phyloP scores from a whole-genome alignment of 1,284 basidiomycete genomes.

The Austroboletus novae-zelandiae region DNA sequence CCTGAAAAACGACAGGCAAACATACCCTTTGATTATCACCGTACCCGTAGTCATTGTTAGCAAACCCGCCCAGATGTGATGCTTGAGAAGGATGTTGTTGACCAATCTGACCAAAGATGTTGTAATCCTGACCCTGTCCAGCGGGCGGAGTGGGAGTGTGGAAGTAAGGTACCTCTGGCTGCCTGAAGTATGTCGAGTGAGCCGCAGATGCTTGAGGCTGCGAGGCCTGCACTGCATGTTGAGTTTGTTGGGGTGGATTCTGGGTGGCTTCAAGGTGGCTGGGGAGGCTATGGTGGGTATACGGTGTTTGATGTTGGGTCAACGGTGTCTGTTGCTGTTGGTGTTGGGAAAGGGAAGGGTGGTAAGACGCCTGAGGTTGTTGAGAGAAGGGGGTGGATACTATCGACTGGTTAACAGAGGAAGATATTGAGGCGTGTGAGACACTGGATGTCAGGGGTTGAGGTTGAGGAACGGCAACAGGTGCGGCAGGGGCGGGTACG shows the following conservation, averaged over 20 bases:
- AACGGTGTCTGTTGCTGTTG: constrained; percentile 32
- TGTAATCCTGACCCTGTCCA: constrained; percentile 65
- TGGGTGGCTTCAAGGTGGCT: constrained; percentile 61
- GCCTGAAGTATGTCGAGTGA: constrained; percentile 59
- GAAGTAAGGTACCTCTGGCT: constrained; percentile 67
- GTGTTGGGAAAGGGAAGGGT: constrained; percentile 32
- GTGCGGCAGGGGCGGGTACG: constrained; percentile 19
- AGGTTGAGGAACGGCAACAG: constrained; percentile 38
- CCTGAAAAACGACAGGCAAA: constrained; percentile 1
- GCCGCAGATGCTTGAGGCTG: constrained; percentile 33
- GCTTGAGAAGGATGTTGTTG: constrained; percentile 46
- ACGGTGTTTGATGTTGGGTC: constrained; percentile 45
- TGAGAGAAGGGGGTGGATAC: constrained; percentile 30
- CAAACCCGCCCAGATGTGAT: constrained; percentile 60
- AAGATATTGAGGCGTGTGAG: constrained; percentile 40
- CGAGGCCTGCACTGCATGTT: constrained; percentile 29
- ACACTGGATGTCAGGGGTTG: constrained; percentile 41
- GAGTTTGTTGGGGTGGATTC: constrained; percentile 37
- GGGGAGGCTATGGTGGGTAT: constrained; percentile 59
- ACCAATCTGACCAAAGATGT: constrained; percentile 62
- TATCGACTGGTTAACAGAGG: constrained; percentile 40
- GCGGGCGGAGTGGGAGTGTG: constrained; percentile 72
- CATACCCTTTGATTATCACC: constrained; percentile 59
- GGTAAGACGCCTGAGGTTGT: constrained; percentile 33
- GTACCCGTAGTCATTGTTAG: constrained; percentile 63